Evolutionary conservation across 805 yeast genomes (phyloP).

Genomic region (Metschnikowia reukaufii): DNA sequence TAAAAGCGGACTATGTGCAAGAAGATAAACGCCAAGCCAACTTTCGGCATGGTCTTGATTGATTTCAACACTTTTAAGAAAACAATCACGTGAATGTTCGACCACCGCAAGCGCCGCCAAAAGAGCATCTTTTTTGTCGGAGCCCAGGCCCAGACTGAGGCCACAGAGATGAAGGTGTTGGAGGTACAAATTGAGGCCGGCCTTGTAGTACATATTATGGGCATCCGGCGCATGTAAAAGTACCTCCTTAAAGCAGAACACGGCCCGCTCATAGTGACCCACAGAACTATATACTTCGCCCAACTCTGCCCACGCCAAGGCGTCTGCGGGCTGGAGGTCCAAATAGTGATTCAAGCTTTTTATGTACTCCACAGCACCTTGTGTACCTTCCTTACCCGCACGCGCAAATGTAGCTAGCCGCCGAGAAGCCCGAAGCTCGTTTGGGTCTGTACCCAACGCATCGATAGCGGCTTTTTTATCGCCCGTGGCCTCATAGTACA

Average conservation of each 20-base stretch:
- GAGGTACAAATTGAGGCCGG: slow-evolving; percentile 49
- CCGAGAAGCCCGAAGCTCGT: slow-evolving; percentile 39
- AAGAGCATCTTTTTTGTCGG: slow-evolving; percentile 32
- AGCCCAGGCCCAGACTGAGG: background rate
- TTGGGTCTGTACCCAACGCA: slow-evolving; percentile 29
- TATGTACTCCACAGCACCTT: slow-evolving; percentile 43
- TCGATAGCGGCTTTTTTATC: slow-evolving; percentile 30
- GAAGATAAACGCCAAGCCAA: slow-evolving; percentile 65
- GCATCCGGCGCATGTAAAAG: slow-evolving; percentile 68
- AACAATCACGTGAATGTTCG: slow-evolving; percentile 45
- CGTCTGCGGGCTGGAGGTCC: slow-evolving; percentile 70
- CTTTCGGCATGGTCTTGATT: slow-evolving; percentile 67
- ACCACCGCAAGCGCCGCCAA: slow-evolving; percentile 27
- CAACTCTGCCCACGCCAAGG: slow-evolving; percentile 76
- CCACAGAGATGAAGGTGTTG: slow-evolving; percentile 31
- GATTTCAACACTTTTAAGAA: slow-evolving; percentile 72
- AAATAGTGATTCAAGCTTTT: slow-evolving; percentile 53
- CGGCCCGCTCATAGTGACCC: slow-evolving; percentile 68
- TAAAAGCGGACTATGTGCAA: slow-evolving; percentile 19
- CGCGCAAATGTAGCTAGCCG: slow-evolving; percentile 38
- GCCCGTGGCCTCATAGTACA: slow-evolving; percentile 57
- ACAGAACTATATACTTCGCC: slow-evolving; percentile 58
- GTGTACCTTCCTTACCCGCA: slow-evolving; percentile 19
- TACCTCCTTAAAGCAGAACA: slow-evolving; percentile 69
- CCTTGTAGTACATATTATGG: slow-evolving; percentile 59